These are phyloP conservation scores for Stephanodiscus minutulus DNA, from an alignment of 108 stramenopile species.

Conservation along the genomic window DNA sequence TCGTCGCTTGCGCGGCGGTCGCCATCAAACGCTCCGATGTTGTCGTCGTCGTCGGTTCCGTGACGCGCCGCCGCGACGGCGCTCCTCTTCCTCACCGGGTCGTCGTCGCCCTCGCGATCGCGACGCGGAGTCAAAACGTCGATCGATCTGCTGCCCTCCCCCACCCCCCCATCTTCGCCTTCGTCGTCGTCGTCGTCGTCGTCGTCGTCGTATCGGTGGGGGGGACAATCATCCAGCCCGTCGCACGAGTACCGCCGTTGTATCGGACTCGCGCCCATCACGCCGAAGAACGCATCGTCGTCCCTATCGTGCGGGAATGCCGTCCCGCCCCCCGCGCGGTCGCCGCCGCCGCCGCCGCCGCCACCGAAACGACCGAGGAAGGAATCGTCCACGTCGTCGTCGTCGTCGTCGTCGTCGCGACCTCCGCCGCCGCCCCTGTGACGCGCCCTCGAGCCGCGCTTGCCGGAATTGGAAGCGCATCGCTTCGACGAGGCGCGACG, in stretches of 20 bases:
- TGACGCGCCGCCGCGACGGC: too few species aligned
- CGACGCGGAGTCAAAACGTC: too few species aligned
- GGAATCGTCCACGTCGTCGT: neutral
- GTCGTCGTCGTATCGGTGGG: neutral
- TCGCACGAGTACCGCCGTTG: constrained; percentile 11
- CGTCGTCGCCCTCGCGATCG: too few species aligned
- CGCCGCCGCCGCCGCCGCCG: neutral
- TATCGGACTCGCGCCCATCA: constrained; percentile 30
- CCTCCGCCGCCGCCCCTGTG: constrained; percentile 4
- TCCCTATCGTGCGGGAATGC: neutral
- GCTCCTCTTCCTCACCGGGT: too few species aligned
- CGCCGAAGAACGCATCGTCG: constrained; percentile 20
- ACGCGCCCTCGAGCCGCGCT: constrained; percentile 24
- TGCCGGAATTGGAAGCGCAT: constrained; percentile 33
- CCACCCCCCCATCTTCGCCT: too few species aligned
- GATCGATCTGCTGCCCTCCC: too few species aligned
- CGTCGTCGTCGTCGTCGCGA: neutral
- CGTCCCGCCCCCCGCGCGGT: too few species aligned
- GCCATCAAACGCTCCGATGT: neutral
- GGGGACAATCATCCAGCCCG: neutral
- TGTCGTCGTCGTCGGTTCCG: neutral
- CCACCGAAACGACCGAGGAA: constrained; percentile 1
- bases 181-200: neutral
- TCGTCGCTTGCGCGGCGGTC: constrained; percentile 4
- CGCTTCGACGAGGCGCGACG: constrained; percentile 7